phyloP scores from a whole-genome alignment of 163 green algal species.

The Chloromonas sp. region DNA sequence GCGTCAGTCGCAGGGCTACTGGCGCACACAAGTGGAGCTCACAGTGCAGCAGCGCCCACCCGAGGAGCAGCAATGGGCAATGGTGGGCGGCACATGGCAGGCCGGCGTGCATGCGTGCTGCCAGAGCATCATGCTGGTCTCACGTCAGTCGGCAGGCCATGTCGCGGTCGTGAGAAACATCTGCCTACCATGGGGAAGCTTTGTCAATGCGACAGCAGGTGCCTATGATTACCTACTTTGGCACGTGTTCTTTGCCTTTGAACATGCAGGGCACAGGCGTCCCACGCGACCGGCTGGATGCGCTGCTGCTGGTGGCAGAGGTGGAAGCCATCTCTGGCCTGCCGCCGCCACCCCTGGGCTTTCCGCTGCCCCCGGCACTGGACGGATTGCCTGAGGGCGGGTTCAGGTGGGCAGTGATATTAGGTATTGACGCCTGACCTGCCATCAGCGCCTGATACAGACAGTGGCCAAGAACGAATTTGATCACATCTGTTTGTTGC shows the following conservation, averaged over 20 bases:
- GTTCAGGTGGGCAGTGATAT: background rate
- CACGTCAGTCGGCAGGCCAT: background rate
- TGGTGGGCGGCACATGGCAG: constrained; percentile 12
- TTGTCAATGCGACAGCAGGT: background rate
- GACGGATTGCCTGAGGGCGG: background rate
- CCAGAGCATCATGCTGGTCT: background rate
- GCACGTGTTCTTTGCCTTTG: constrained; percentile 1
- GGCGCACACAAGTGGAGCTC: constrained; percentile 42
- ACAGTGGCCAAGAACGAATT: no score
- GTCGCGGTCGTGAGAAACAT: background rate
- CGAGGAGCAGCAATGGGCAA: constrained; percentile 29
- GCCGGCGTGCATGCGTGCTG: background rate
- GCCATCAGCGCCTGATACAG: no score
- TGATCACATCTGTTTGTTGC: background rate
- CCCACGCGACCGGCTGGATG: constrained; percentile 43
- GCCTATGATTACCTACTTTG: background rate
- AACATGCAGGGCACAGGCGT: constrained; percentile 29
- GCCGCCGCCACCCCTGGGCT: constrained; percentile 22
- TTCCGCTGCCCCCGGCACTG: constrained; percentile 22
- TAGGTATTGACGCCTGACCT: no score
- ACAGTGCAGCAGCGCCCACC: constrained; percentile 30
- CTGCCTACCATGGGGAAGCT: background rate
- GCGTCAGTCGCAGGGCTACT: constrained; percentile 34
- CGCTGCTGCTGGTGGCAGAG: constrained; percentile 45
- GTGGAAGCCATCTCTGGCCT: constrained; percentile 38